Evolutionary conservation across 2,329 filamentous ascomycete species (phyloP).

Genomic region (Blastomyces gilchristii): DNA sequence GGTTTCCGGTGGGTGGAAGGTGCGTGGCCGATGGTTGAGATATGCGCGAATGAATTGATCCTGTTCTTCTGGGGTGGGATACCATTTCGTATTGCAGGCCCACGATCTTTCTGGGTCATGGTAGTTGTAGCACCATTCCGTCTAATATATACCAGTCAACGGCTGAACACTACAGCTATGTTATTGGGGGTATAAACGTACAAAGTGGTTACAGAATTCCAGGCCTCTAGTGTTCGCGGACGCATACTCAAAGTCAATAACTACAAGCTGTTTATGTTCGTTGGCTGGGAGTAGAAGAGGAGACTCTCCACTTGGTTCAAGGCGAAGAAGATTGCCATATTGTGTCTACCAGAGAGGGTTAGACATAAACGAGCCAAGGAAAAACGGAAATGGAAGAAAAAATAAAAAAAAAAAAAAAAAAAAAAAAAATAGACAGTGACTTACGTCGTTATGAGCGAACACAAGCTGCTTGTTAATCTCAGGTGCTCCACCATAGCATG

Average conservation of each 20-base stretch:
- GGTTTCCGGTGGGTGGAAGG: constrained; percentile 19
- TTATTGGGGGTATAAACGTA: constrained; percentile 27
- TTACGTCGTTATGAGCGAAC: constrained; percentile 95
- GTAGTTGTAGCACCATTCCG: constrained; percentile 98
- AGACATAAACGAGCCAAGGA: not conserved
- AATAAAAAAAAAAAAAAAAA: too few relatives aligned
- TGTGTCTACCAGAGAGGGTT: constrained; percentile 56
- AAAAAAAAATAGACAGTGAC: constrained; percentile 23
- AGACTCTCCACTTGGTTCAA: constrained; percentile 60
- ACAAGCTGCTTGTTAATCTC: constrained; percentile 65
- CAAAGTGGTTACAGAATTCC: constrained; percentile 97
- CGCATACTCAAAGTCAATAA: constrained; percentile 97
- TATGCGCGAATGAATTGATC: constrained; percentile 77
- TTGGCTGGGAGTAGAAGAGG: constrained; percentile 82
- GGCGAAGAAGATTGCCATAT: constrained; percentile 91
- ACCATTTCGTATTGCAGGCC: constrained; percentile 57
- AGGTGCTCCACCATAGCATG: constrained; percentile 56
- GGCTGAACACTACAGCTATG: too few relatives aligned
- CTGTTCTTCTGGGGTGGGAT: constrained; percentile 73
- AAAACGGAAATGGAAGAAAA: not conserved
- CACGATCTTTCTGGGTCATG: constrained; percentile 58
- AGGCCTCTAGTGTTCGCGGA: constrained; percentile 75
- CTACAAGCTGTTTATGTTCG: constrained; percentile 88
- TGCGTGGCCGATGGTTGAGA: constrained; percentile 63
- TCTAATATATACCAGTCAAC: constrained; percentile 30